These are phyloP conservation scores for Neurospora crassa DNA, from an alignment of 2,329 filamentous ascomycete genomes.

Conservation along the genomic window DNA sequence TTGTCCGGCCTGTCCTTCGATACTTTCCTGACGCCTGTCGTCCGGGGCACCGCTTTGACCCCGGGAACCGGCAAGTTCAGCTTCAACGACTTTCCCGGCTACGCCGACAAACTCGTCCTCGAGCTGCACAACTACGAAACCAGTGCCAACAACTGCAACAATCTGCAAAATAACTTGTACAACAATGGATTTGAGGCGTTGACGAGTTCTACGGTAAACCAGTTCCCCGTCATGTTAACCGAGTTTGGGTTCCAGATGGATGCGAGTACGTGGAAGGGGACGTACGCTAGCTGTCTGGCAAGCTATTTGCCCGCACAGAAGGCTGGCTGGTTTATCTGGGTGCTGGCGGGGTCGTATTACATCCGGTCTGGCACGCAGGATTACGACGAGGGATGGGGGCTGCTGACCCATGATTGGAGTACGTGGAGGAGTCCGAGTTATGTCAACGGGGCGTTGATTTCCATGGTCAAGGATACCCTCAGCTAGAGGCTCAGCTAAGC, in stretches of 20 bases:
- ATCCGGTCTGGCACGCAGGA: constrained; percentile 42
- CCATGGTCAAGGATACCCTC: background rate
- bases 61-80: constrained; percentile 36
- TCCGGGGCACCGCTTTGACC: constrained; percentile 36
- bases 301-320: constrained; percentile 37
- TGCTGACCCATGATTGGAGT: constrained; percentile 45
- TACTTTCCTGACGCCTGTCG: constrained; percentile 42
- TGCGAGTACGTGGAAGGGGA: constrained; percentile 32
- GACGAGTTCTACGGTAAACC: constrained; percentile 30
- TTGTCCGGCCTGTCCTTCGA: constrained; percentile 50
- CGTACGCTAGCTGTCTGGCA: constrained; percentile 44
- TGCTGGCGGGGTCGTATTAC: constrained; percentile 47
- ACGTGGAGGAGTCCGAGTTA: constrained; percentile 36
- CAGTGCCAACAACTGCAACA: constrained; percentile 35
- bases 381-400: constrained; percentile 48
- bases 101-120: constrained; percentile 45
- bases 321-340: constrained; percentile 50
- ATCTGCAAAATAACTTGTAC: constrained; percentile 36
- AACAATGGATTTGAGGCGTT: constrained; percentile 44
- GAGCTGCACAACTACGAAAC: constrained; percentile 52
- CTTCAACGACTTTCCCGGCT: constrained; percentile 36
- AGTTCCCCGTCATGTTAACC: constrained; percentile 40
- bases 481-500: background rate
- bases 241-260: constrained; percentile 47
- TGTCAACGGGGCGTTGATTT: constrained; percentile 16